Evolutionary conservation across 2,329 filamentous ascomycete genomes (phyloP).

Genomic region (Botrytis aclada): DNA sequence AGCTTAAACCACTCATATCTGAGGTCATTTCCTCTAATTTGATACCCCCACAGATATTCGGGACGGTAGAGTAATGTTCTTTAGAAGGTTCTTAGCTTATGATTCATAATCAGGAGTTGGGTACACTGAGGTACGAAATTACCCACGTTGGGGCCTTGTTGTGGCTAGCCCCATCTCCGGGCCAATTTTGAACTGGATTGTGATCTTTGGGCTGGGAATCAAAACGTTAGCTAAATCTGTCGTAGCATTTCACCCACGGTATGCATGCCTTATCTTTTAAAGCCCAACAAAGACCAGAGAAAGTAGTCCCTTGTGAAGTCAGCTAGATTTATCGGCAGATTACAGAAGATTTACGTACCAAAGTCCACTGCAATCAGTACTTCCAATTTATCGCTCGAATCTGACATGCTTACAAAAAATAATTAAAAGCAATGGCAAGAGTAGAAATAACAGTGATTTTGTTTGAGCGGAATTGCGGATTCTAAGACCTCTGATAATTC

Average conservation of each 20-base stretch:
- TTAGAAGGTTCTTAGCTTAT: background rate
- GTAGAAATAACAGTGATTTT: background rate
- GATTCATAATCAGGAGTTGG: background rate
- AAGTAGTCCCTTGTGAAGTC: background rate
- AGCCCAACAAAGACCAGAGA: constrained; percentile 1
- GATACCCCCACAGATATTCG: background rate
- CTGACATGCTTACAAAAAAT: background rate
- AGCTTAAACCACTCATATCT: constrained; percentile 3
- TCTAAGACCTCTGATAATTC: background rate
- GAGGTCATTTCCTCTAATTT: background rate
- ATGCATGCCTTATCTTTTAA: background rate
- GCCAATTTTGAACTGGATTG: constrained; percentile 1
- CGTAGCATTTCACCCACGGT: too few relatives aligned
- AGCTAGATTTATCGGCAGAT: background rate
- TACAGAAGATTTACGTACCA: background rate
- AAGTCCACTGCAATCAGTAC: background rate
- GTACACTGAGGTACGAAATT: background rate
- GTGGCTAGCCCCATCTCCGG: constrained; percentile 2
- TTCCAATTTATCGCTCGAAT: background rate
- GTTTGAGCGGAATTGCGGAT: background rate
- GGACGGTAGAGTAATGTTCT: background rate
- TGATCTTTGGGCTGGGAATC: background rate
- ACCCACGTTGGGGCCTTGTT: background rate
- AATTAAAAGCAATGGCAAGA: background rate
- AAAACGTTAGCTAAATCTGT: background rate